Evolutionary conservation across 768 basidiomycete genomes (phyloP).

Genomic region (Russula lepida): DNA sequence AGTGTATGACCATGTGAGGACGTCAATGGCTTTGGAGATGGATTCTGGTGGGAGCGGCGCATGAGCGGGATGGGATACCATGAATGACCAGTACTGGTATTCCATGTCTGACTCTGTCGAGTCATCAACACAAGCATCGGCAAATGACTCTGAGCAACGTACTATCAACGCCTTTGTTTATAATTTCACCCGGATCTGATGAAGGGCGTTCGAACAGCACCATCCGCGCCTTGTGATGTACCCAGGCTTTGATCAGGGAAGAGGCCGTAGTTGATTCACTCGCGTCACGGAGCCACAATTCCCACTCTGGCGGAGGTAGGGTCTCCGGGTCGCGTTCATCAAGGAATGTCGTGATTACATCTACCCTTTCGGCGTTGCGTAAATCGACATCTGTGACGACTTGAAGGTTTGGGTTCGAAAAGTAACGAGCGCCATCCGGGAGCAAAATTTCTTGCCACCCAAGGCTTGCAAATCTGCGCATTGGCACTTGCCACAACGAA

Average conservation of each 20-base stretch:
- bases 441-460: conserved; percentile 73
- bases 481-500: conserved; percentile 20
- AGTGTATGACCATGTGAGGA: conserved; percentile 74
- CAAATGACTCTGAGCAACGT: conserved; percentile 20
- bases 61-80: conserved; percentile 75
- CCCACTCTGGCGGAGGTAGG: conserved; percentile 39
- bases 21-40: conserved; percentile 61
- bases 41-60: conserved; percentile 46
- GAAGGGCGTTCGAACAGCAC: conserved; percentile 41
- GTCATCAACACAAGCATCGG: background rate
- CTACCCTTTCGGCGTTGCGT: conserved; percentile 42
- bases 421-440: conserved; percentile 68
- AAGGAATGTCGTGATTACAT: conserved; percentile 42
- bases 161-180: conserved; percentile 35
- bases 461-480: conserved; percentile 34
- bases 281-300: conserved; percentile 53
- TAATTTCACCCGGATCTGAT: conserved; percentile 22
- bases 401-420: conserved; percentile 50
- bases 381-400: conserved; percentile 68
- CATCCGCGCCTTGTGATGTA: conserved; percentile 53
- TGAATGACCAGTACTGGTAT: conserved; percentile 74
- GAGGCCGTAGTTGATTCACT: conserved; percentile 29
- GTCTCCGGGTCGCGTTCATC: conserved; percentile 27
- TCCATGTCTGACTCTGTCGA: conserved; percentile 59
- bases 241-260: conserved; percentile 45